Evolutionary conservation across 306 rosid species (phyloP), one percentile per base, ranked within the genome.

Genomic region (Pterocarpus santalinus): DNA sequence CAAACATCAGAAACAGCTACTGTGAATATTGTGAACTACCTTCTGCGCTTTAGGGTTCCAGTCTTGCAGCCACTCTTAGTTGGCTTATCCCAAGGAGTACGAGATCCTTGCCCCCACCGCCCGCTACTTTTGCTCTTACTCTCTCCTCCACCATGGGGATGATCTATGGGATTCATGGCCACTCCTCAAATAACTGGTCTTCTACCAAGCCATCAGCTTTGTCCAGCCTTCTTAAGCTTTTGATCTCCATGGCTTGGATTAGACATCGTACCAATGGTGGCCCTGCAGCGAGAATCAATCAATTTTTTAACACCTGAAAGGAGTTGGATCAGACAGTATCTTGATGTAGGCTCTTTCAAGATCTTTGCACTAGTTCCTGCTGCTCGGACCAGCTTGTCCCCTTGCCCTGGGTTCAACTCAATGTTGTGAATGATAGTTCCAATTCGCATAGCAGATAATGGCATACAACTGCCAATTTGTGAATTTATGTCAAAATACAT

Each of bases 131-230:
- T 90, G 86, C 97, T 90, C 84, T 80, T 88, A 73, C 96, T 96
- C 88, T 90, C 97, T 60, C 97, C 96, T 81, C 97, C 94, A 73
- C 98, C 98, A 62, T 93, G 96, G 63, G 96, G 97, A 90, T 82
- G 97, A 85, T 93, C 96, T 32, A 90, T 78, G 0, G 90, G 93
- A 80, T 92, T 94, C 98, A 94, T 94, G 8, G 98, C 97, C 86
- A 94, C 94, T 80, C 97, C 97, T 52, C 92, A 85, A 77, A 92
- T 97, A 13, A 76, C 86, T 0, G 97, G 98, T 80, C 97, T 87
- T 58, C 87, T 78, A 34, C 97, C 97, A 46, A 89, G 81, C 97
- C 97, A 92, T 41, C 94, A 76, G 74, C 91, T 92, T 10, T 92
- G 97, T 65, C 97, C 95, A 8, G 97, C 98, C 74, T 94, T 94